phyloP scores from a whole-genome alignment of 2,329 filamentous ascomycete genomes.

The Hymenoscyphus occultus region DNA sequence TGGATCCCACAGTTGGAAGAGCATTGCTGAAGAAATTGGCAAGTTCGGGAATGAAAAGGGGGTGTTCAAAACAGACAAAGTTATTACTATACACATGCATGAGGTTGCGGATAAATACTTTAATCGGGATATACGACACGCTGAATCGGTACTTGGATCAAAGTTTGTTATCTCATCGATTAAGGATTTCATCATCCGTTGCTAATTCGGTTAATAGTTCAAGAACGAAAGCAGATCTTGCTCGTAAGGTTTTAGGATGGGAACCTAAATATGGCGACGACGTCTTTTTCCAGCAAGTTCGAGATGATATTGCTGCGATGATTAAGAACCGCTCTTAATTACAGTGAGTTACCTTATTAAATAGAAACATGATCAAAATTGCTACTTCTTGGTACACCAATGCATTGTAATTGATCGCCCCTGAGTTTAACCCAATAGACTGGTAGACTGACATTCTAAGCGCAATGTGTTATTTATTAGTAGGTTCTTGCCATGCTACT shows the following conservation, averaged over 20 bases:
- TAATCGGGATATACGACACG: conserved; percentile 25
- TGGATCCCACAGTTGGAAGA: conserved; percentile 41
- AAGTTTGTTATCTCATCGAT: conserved; percentile 23
- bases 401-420: too few species aligned
- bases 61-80: conserved; percentile 32
- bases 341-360: not conserved
- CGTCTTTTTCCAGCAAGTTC: conserved; percentile 24
- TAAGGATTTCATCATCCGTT: not conserved
- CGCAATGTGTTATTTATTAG: too few species aligned
- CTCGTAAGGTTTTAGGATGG: conserved; percentile 24
- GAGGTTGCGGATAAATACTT: conserved; percentile 32
- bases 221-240: conserved; percentile 24
- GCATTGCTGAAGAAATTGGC: conserved; percentile 39
- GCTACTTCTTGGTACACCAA: too few species aligned
- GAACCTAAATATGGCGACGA: conserved; percentile 20
- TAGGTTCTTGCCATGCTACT: too few species aligned
- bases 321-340: not conserved
- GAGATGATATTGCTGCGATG: conserved; percentile 28
- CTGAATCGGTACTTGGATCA: conserved; percentile 39
- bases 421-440: too few species aligned
- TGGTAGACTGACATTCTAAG: too few species aligned
- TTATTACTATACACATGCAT: conserved; percentile 33
- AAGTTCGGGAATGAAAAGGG: conserved; percentile 36
- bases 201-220: conserved; percentile 15
- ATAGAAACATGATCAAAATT: too few species aligned